A percentile compares a stretch with the other conserved stretches of the same genome.
Evolutionary conservation across 805 yeast species (phyloP).

Genomic region (Barnettozyma salicaria): DNA sequence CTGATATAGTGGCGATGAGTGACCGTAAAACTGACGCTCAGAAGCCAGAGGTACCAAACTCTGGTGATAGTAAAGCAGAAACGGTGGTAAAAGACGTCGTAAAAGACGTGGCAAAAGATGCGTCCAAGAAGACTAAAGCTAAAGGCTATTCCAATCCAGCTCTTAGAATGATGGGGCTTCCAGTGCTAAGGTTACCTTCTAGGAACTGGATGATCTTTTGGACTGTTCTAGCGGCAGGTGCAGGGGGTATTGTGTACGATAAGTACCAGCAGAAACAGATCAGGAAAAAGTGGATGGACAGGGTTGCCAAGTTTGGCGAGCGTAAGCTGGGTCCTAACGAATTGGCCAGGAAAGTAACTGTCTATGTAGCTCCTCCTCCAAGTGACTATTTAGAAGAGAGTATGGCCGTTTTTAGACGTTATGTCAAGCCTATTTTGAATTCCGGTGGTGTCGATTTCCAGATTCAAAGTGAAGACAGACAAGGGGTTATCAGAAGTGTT

Average conservation of each 20-base stretch:
- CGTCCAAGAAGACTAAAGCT: conserved; percentile 11
- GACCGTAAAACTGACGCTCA: conserved; percentile 3
- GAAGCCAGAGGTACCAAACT: not conserved
- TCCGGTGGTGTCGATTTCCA: conserved; percentile 84
- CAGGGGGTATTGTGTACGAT: conserved; percentile 81
- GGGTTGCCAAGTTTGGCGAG: conserved; percentile 50
- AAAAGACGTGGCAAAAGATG: conserved; percentile 3
- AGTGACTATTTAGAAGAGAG: conserved; percentile 79
- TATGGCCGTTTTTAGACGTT: conserved; percentile 65
- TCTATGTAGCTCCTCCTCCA: conserved; percentile 96
- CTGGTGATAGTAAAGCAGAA: too few relatives aligned
- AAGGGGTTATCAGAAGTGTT: conserved; percentile 77
- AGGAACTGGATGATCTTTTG: conserved; percentile 93
- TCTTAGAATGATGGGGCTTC: conserved; percentile 77
- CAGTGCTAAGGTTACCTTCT: conserved; percentile 71
- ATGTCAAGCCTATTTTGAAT: conserved; percentile 78
- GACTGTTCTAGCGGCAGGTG: conserved; percentile 54
- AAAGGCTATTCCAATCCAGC: conserved; percentile 70
- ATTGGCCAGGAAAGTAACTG: conserved; percentile 68
- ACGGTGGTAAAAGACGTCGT: conserved; percentile 5
- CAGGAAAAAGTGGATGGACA: conserved; percentile 56
- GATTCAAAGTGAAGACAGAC: conserved; percentile 67
- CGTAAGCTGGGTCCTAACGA: conserved; percentile 41
- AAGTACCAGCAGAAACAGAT: conserved; percentile 62
- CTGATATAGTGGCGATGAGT: too few relatives aligned